These are phyloP conservation scores for Paecilomyces dactylethromorphus DNA, from an alignment of 2,329 filamentous ascomycete genomes.

Conservation along the genomic window DNA sequence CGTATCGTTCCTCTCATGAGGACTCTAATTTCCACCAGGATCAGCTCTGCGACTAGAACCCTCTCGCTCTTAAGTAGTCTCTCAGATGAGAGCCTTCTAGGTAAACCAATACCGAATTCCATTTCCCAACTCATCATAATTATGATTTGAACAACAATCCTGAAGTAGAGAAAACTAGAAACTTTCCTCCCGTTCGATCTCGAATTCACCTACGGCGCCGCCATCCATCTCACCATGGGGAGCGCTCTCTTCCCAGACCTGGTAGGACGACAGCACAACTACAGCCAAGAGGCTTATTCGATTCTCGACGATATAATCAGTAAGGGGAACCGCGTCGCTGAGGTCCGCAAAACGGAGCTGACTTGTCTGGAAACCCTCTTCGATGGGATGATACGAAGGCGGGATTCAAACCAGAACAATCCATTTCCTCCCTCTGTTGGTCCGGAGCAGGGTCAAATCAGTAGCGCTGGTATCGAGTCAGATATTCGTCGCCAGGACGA, in stretches of 20 bases:
- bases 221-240: slow-evolving; percentile 28
- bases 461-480: slow-evolving; percentile 7
- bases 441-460: too few species aligned
- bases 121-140: too few species aligned
- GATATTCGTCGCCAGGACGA: slow-evolving; percentile 7
- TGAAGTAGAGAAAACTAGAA: slow-evolving; percentile 12
- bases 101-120: slow-evolving; percentile 13
- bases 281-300: slow-evolving; percentile 13
- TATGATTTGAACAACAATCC: too few species aligned
- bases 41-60: slow-evolving; percentile 37
- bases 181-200: slow-evolving; percentile 30
- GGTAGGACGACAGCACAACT: slow-evolving; percentile 12
- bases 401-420: too few species aligned
- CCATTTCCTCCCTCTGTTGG: too few species aligned
- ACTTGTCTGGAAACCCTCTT: slow-evolving; percentile 21
- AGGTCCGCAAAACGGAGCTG: slow-evolving; percentile 27
- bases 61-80: slow-evolving; percentile 29
- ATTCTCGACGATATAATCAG: slow-evolving; percentile 31
- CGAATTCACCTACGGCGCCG: slow-evolving; percentile 28
- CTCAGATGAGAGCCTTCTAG: slow-evolving; percentile 27
- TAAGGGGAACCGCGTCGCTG: slow-evolving; percentile 28
- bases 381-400: too few species aligned
- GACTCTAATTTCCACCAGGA: slow-evolving; percentile 32
- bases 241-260: slow-evolving; percentile 25
- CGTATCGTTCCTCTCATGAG: slow-evolving; percentile 27